Evolutionary conservation across 805 yeast species (phyloP).

Genomic region (Brettanomyces bruxellensis): DNA sequence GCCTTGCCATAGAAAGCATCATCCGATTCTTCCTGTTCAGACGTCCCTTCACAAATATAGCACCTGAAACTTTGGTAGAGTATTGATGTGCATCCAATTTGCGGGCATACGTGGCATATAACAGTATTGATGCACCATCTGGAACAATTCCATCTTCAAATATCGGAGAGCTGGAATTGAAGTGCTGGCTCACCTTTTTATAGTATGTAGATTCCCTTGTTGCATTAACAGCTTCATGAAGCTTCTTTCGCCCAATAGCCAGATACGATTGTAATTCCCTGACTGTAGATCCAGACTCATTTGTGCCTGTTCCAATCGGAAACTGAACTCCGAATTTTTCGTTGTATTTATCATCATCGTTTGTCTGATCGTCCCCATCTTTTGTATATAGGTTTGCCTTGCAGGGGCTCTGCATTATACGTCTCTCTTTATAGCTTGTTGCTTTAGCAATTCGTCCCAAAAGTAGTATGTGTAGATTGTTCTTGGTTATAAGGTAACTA

Average conservation of each 20-base stretch:
- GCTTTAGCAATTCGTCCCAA: no score
- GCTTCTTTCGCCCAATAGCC: conserved; percentile 19
- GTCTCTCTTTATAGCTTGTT: no score
- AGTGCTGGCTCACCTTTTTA: conserved; percentile 18
- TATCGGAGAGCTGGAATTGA: background rate
- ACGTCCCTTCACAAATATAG: conserved; percentile 60
- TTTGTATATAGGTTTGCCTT: no score
- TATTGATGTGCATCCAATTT: conserved; percentile 26
- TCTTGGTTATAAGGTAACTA: no score
- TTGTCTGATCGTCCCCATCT: no score
- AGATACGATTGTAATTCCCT: background rate
- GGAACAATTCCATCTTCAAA: conserved; percentile 28
- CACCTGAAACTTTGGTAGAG: conserved; percentile 62
- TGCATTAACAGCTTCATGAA: conserved; percentile 39
- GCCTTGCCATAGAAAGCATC: conserved; percentile 59
- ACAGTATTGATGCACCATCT: conserved; percentile 47
- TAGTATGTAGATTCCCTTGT: conserved; percentile 42
- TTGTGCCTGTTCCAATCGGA: no score
- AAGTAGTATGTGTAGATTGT: no score
- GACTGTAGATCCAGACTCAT: no score
- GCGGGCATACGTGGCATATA: conserved; percentile 51
- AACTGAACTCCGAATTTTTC: no score
- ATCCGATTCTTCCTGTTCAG: conserved; percentile 64
- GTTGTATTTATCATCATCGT: no score
- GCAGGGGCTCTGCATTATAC: no score